These are phyloP conservation scores for Malassezia globosa DNA, from an alignment of 1,284 basidiomycete species.

Conservation along the genomic window DNA sequence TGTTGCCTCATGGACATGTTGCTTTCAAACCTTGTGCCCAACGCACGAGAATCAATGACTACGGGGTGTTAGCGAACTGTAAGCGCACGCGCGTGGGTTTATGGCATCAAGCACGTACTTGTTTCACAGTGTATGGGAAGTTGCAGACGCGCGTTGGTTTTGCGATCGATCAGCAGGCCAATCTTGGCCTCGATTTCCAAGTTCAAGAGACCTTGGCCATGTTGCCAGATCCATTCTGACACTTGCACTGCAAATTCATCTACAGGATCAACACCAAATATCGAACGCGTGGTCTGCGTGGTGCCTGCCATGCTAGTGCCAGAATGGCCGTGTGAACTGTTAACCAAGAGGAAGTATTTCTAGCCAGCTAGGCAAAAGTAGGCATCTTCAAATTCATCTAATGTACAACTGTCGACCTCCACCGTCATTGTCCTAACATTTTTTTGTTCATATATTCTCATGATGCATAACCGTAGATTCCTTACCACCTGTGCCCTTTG, in stretches of 20 bases:
- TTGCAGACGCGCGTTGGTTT: conserved; percentile 53
- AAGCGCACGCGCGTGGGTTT: conserved; percentile 51
- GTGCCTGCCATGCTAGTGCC: background rate
- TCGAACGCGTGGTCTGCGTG: conserved; percentile 49
- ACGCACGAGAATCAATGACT: conserved; percentile 47
- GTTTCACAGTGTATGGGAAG: conserved; percentile 75
- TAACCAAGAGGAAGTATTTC: background rate
- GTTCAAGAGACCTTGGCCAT: conserved; percentile 47
- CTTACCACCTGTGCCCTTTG: conserved; percentile 20
- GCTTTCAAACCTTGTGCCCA: conserved; percentile 59
- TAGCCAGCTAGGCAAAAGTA: background rate
- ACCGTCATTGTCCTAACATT: too few species aligned
- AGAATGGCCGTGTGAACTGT: too few species aligned
- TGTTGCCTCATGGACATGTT: conserved; percentile 80
- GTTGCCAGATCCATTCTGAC: conserved; percentile 66
- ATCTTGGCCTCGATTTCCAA: conserved; percentile 83
- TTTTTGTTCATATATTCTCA: too few species aligned
- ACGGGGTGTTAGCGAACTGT: too few species aligned
- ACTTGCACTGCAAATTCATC: conserved; percentile 87
- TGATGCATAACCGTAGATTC: background rate
- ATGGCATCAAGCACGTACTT: too few species aligned
- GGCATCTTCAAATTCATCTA: background rate
- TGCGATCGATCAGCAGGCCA: conserved; percentile 62
- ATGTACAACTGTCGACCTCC: too few species aligned
- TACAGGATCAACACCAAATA: conserved; percentile 79